These are phyloP conservation scores for Pseudogymnoascus sp. DNA, from an alignment of 2,329 filamentous ascomycete species.

Conservation along the genomic window DNA sequence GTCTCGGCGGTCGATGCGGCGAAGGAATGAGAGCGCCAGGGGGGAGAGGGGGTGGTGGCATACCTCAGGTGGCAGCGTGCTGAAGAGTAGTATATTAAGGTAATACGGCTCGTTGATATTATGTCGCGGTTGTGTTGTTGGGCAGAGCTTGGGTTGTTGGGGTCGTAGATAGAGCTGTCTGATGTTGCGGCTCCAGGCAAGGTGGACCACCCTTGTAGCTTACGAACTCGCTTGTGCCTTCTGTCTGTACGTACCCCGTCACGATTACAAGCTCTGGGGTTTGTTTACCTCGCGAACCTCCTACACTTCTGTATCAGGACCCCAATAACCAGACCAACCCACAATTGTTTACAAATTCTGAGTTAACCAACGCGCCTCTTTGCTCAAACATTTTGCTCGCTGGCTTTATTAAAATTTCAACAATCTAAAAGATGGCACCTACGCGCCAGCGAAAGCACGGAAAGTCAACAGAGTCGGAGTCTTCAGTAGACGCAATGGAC, in stretches of 20 bases:
- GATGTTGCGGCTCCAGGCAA: constrained; percentile 2
- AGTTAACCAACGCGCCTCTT: not conserved
- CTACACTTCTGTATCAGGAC: not conserved
- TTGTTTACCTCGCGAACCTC: constrained; percentile 1
- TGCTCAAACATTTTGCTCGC: not conserved
- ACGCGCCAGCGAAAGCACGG: constrained; percentile 38
- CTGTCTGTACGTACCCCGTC: not conserved
- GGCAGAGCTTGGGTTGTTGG: constrained; percentile 4
- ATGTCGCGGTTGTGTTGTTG: not conserved
- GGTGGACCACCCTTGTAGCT: constrained; percentile 5
- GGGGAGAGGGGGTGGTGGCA: too few relatives aligned
- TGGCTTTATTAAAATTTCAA: constrained; percentile 12
- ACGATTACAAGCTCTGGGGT: constrained; percentile 3
- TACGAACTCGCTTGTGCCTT: constrained; percentile 9
- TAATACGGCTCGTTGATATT: not conserved
- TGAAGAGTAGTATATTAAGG: not conserved
- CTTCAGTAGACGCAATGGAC: constrained; percentile 20
- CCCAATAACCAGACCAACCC: not conserved
- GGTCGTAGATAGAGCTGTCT: constrained; percentile 11
- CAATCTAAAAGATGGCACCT: constrained; percentile 37
- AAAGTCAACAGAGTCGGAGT: constrained; percentile 33
- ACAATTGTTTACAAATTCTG: not conserved
- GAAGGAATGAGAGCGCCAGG: too few relatives aligned
- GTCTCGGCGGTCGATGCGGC: too few relatives aligned
- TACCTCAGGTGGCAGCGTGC: too few relatives aligned